Base-by-base conservation (phyloP, 176 grass and related monocot species). In the Olyra latifolia region DNA sequence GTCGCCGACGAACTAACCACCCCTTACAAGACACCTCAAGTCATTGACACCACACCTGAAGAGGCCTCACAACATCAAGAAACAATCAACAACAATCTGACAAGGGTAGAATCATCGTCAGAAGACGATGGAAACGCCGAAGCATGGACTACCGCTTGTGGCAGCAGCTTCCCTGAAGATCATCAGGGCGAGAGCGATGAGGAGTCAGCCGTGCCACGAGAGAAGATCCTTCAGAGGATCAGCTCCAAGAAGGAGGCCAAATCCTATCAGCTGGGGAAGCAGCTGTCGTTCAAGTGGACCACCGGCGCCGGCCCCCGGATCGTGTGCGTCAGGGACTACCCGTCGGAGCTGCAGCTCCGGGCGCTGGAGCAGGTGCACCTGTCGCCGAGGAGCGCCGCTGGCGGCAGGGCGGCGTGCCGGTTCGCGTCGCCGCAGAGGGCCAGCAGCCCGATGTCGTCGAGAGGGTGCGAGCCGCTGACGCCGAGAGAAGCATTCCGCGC, bases 281-380 rank as follows among this genome's bases (percentile, higher is more conserved):
- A 94, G 62, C 75, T 89, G 60, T 94, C 95, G 4, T 89, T 89
- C 82, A 97, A 92, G 81, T 94, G 91, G 95, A 92, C 89, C n/a
- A 97, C 95, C 20, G 92, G 95, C 42, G 95, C 89, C 5, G 95
- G 95, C 1, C 95, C 95, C n/a, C 85, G 95, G 45, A 97, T 97
- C 64, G 85, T 91, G 48, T 97, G 91, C 69, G 95, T 97, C 47
- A 88, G 91, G 82, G 95, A 97, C 83, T 92, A 94, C 75, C 95
- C 92, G 46, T 80, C 89, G 22, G 92, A 97, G 85, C 92, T 97
- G 10, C 95, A 94, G 85, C 69, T 87, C 76, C 85, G 81, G 53
- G 91, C 87, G 44, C 79, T 97, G 70, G 91, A 97, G 72, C 89
- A 86, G 69, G 73, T 90, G 16, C 91, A 80, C 84, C 87, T 97